These are phyloP conservation scores for Dimocarpus longan DNA, from an alignment of 345 rosid species.

Conservation along the genomic window DNA sequence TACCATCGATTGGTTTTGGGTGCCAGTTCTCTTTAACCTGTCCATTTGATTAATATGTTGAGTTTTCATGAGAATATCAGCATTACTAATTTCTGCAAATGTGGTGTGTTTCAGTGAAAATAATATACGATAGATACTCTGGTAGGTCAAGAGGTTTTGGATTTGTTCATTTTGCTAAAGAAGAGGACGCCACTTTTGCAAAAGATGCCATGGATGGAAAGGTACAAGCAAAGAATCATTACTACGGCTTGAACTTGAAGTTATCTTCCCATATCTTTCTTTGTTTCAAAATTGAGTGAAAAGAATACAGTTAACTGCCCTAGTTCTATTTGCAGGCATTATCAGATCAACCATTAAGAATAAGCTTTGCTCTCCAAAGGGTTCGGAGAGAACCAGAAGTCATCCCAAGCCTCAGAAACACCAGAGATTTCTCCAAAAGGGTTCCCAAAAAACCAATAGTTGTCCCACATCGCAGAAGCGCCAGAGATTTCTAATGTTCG, in stretches of 20 bases:
- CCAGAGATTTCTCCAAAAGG: constrained; percentile 1
- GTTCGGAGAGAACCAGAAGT: constrained; percentile 84
- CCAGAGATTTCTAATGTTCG: too few species aligned
- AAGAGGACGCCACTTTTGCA: constrained; percentile 59
- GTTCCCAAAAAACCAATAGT: too few species aligned
- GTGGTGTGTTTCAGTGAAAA: constrained; percentile 54
- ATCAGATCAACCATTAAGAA: constrained; percentile 76
- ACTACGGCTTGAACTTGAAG: constrained; percentile 7
- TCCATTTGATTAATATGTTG: background rate
- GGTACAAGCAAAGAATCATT: constrained; percentile 37
- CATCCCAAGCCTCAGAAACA: constrained; percentile 58
- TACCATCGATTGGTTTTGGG: background rate
- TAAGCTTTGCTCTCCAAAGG: constrained; percentile 68
- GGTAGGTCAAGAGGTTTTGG: constrained; percentile 95
- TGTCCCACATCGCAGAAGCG: too few species aligned
- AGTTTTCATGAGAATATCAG: background rate
- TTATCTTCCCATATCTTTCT: background rate
- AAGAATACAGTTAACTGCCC: background rate
- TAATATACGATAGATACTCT: constrained; percentile 65
- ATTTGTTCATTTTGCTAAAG: constrained; percentile 69
- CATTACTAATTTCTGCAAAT: background rate
- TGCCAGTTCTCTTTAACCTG: background rate
- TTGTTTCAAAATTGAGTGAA: background rate
- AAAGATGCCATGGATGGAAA: constrained; percentile 95
- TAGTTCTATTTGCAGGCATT: constrained; percentile 54